Conservation (phyloP, 2,329 filamentous ascomycete genomes). For the Nakataea oryzae region DNA sequence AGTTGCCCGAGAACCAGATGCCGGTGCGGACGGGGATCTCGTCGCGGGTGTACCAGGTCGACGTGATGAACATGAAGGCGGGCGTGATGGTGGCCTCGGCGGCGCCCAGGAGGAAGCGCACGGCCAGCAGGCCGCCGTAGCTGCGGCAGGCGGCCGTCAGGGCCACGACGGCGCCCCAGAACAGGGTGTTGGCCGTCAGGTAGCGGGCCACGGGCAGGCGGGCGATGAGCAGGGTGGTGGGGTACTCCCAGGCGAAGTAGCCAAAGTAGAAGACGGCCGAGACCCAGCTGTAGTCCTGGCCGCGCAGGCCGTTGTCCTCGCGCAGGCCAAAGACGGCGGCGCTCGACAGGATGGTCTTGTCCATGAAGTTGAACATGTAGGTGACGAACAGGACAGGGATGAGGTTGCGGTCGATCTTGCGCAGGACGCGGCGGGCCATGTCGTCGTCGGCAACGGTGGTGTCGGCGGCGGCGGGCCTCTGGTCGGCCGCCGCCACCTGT, state of each 20-base stretch:
- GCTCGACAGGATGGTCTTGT: slow-evolving; percentile 46
- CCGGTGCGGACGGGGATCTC: slow-evolving; percentile 44
- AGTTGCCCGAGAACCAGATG: slow-evolving; percentile 45
- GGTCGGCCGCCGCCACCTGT: neutral
- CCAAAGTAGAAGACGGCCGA: slow-evolving; percentile 35
- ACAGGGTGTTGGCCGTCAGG: slow-evolving; percentile 8
- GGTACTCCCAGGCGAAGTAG: slow-evolving; percentile 26
- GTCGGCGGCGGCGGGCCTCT: neutral
- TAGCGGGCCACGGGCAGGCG: slow-evolving; percentile 9
- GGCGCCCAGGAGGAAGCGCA: slow-evolving; percentile 42
- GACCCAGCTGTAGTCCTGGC: slow-evolving; percentile 33
- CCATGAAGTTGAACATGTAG: slow-evolving; percentile 52
- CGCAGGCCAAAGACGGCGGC: slow-evolving; percentile 46
- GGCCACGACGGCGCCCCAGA: slow-evolving; percentile 7
- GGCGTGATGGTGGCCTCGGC: slow-evolving; percentile 45
- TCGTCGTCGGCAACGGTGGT: slow-evolving; percentile 6
- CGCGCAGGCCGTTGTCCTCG: slow-evolving; percentile 31
- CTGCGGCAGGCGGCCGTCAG: slow-evolving; percentile 8
- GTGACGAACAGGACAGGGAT: slow-evolving; percentile 46
- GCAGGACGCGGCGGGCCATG: slow-evolving; percentile 25
- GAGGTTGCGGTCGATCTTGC: slow-evolving; percentile 44
- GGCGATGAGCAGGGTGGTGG: slow-evolving; percentile 11
- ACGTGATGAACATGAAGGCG: slow-evolving; percentile 43
- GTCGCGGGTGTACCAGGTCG: slow-evolving; percentile 45
- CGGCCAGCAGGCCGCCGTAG: slow-evolving; percentile 31